These are phyloP conservation scores for Poronia punctata DNA, from an alignment of 495 filamentous ascomycete species.

Conservation along the genomic window DNA sequence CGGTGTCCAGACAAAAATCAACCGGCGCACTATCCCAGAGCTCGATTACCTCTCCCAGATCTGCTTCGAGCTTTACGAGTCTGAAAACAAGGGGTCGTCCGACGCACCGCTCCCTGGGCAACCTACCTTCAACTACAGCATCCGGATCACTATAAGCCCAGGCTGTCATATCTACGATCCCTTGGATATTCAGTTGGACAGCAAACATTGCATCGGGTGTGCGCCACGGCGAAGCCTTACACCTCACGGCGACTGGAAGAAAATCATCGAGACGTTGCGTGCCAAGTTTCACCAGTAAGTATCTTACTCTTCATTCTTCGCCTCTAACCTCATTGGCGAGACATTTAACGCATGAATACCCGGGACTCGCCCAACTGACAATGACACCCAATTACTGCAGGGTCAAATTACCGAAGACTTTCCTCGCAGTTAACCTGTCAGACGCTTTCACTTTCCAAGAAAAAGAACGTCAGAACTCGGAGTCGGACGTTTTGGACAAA, in stretches of 20 bases:
- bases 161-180: slow-evolving; percentile 95
- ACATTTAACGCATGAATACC: slow-evolving; percentile 1
- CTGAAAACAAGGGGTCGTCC: slow-evolving; percentile 58
- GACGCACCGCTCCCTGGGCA: slow-evolving; percentile 35
- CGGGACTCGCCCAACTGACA: no score
- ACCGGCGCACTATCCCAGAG: slow-evolving; percentile 87
- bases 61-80: slow-evolving; percentile 95
- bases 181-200: slow-evolving; percentile 90
- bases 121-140: slow-evolving; percentile 77
- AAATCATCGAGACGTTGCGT: slow-evolving; percentile 85
- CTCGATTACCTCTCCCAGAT: slow-evolving; percentile 97
- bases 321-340: no score
- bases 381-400: no score
- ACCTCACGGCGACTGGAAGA: slow-evolving; percentile 89
- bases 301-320: slow-evolving; percentile 3
- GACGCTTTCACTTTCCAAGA: slow-evolving; percentile 57
- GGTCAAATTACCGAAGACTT: slow-evolving; percentile 90
- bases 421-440: slow-evolving; percentile 84
- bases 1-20: slow-evolving; percentile 84
- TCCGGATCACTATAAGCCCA: slow-evolving; percentile 90
- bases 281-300: slow-evolving; percentile 91
- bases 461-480: slow-evolving; percentile 34
- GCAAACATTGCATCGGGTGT: slow-evolving; percentile 88
- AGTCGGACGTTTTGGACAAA: slow-evolving; percentile 23
- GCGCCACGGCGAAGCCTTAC: slow-evolving; percentile 83